These are phyloP conservation scores for Phaeotremella skinneri DNA, from an alignment of 768 basidiomycete genomes.

Conservation along the genomic window DNA sequence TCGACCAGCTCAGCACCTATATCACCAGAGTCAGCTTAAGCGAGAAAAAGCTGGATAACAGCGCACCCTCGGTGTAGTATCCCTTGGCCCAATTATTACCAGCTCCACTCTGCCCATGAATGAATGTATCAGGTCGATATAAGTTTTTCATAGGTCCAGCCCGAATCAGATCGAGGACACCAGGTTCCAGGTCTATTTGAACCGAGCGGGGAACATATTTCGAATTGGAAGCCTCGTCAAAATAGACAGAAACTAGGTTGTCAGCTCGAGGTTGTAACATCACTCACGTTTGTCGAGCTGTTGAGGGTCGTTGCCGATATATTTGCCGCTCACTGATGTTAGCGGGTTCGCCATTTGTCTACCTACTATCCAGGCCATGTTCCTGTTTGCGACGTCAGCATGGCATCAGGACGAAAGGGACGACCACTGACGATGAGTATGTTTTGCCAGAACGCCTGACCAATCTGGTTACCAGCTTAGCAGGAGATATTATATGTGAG, in stretches of 20 bases:
- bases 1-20: slow-evolving; percentile 81
- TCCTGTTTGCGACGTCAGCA: slow-evolving; percentile 25
- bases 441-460: slow-evolving; percentile 75
- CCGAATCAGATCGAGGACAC: slow-evolving; percentile 75
- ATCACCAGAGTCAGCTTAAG: slow-evolving; percentile 8
- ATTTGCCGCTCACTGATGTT: slow-evolving; percentile 49
- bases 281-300: slow-evolving; percentile 68
- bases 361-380: slow-evolving; percentile 42
- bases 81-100: slow-evolving; percentile 93
- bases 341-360: slow-evolving; percentile 18
- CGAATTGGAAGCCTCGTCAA: slow-evolving; percentile 63
- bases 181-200: slow-evolving; percentile 84
- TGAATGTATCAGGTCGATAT: slow-evolving; percentile 83
- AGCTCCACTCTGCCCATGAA: slow-evolving; percentile 64
- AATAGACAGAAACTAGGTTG: slow-evolving; percentile 67
- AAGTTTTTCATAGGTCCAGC: slow-evolving; percentile 68
- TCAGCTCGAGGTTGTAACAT: neutral
- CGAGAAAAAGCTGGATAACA: neutral
- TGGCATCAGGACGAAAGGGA: slow-evolving; percentile 39
- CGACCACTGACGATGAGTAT: slow-evolving; percentile 70
- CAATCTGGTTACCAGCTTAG: slow-evolving; percentile 43
- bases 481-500: neutral
- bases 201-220: slow-evolving; percentile 89
- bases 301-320: slow-evolving; percentile 69
- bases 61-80: slow-evolving; percentile 75